Evolutionary conservation across 257 asterid genomes (phyloP).

Genomic region (Solanum habrochaites): DNA sequence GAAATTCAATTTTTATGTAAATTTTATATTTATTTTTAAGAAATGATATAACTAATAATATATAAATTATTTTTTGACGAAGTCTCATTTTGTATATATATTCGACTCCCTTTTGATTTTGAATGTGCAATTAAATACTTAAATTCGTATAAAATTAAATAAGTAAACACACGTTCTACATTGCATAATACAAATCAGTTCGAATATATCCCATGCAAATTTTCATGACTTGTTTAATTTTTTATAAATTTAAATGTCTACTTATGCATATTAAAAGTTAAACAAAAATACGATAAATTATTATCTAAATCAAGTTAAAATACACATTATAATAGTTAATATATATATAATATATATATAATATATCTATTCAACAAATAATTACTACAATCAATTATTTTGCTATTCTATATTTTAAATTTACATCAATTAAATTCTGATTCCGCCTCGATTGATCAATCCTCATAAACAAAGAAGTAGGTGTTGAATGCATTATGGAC

Average conservation of each 20-base stretch:
- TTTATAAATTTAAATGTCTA: background rate
- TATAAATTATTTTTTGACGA: rapidly evolving
- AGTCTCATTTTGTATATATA: rapidly evolving
- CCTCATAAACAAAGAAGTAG: background rate
- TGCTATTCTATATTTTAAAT: background rate
- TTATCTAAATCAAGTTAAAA: background rate
- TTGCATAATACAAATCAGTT: background rate
- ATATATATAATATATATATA: no score
- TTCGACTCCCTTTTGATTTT: rapidly evolving
- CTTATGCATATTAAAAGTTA: background rate
- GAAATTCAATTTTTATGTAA: background rate
- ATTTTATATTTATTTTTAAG: background rate
- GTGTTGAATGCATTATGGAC: background rate
- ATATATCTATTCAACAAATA: background rate
- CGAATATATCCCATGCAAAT: background rate
- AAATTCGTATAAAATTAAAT: background rate
- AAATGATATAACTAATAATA: no score
- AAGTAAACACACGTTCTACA: background rate
- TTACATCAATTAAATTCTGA: no score
- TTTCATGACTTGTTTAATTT: background rate
- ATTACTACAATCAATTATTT: background rate
- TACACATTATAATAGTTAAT: no score
- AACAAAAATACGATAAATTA: rapidly evolving
- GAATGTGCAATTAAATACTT: rapidly evolving
- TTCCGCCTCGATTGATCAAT: background rate